Percentiles rank a stretch among this genome's conserved stretches.
phyloP scores from a whole-genome alignment of 768 basidiomycete genomes.

The Solioccasus polychromus region DNA sequence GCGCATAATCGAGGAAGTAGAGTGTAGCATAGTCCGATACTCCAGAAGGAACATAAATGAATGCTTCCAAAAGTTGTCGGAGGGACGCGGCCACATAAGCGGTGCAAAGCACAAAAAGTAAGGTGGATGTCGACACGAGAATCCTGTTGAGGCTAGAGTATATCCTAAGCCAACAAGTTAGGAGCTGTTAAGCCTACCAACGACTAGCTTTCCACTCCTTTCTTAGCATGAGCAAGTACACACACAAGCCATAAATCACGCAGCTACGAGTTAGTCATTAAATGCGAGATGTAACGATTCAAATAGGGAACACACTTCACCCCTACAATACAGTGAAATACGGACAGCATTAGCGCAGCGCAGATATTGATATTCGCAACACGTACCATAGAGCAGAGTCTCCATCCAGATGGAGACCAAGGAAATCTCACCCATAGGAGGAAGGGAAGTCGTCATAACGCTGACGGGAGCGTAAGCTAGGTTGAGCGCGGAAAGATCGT shows the following conservation, averaged over 20 bases:
- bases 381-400: slow-evolving; percentile 17
- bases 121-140: slow-evolving; percentile 15
- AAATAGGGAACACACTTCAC: slow-evolving; percentile 5
- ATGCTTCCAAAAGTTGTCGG: slow-evolving; percentile 14
- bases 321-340: neutral
- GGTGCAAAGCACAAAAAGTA: slow-evolving; percentile 11
- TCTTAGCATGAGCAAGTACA: slow-evolving; percentile 11
- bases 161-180: too few species aligned
- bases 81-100: slow-evolving; percentile 13
- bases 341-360: neutral
- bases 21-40: slow-evolving; percentile 6
- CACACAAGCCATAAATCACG: slow-evolving; percentile 12
- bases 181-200: slow-evolving; percentile 7
- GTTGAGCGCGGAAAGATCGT: neutral
- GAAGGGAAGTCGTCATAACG: slow-evolving; percentile 7
- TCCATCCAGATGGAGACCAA: slow-evolving; percentile 16
- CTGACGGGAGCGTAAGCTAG: neutral
- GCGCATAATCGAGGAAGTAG: slow-evolving; percentile 9
- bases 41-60: slow-evolving; percentile 11
- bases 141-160: too few species aligned
- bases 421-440: slow-evolving; percentile 13
- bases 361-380: neutral
- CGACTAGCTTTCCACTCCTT: neutral
- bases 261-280: slow-evolving; percentile 6
- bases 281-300: too few species aligned